These are phyloP conservation scores for Volvox africanus DNA, from an alignment of 139 green algal species.

Conservation along the genomic window DNA sequence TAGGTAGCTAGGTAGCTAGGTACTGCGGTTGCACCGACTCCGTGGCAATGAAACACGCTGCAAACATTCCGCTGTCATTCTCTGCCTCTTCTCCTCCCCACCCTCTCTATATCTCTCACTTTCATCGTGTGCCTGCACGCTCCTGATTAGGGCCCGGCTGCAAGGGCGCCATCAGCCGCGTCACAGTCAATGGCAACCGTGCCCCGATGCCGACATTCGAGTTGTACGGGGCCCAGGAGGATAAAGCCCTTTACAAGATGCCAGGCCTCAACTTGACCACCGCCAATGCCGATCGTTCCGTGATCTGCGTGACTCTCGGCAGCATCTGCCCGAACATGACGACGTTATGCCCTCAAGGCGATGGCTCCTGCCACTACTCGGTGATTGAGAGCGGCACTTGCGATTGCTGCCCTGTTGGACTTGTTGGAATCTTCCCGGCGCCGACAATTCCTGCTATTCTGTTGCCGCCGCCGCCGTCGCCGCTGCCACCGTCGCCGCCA, in stretches of 20 bases:
- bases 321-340: neutral
- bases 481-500: neutral
- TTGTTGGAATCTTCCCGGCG: constrained; percentile 37
- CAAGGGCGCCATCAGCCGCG: neutral
- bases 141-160: neutral
- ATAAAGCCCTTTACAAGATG: constrained; percentile 24
- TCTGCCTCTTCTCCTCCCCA: neutral
- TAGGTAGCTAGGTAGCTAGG: no score
- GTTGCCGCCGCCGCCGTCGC: neutral
- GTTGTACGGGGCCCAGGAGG: neutral
- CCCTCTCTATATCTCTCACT: neutral
- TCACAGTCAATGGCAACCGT: neutral
- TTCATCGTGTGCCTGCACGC: no score
- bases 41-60: no score
- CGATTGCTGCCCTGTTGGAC: constrained; percentile 50
- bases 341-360: constrained; percentile 17
- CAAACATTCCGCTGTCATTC: neutral
- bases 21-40: no score
- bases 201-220: constrained; percentile 1
- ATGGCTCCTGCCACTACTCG: constrained; percentile 42
- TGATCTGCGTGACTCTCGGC: constrained; percentile 46
- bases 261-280: constrained; percentile 47
- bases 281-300: constrained; percentile 12
- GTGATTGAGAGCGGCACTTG: constrained; percentile 45
- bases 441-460: neutral